A percentile compares a stretch with the other conserved stretches of the same genome.
phyloP scores from a whole-genome alignment of 129 eudicot genomes.

The sunflower (Helianthus annuus) region DNA sequence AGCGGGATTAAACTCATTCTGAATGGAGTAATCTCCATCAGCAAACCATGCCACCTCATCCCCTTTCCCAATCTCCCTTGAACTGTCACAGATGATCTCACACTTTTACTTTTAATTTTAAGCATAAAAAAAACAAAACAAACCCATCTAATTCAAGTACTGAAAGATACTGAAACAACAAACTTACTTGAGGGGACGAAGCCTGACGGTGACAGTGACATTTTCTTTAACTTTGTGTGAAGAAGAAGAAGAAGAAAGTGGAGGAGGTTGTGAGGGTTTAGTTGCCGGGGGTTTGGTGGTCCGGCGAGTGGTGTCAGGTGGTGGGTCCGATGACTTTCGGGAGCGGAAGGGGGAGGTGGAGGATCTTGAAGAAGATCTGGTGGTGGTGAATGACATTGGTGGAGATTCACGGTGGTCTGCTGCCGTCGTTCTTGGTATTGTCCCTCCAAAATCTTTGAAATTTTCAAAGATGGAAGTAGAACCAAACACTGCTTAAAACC shows the following conservation, averaged over 20 bases:
- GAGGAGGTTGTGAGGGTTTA: conserved; percentile 3
- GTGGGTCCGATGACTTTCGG: conserved; percentile 43
- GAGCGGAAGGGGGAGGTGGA: conserved; percentile 70
- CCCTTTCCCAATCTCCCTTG: conserved; percentile 74
- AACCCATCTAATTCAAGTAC: not conserved
- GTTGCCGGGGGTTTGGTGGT: conserved; percentile 40
- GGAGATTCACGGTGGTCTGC: not conserved
- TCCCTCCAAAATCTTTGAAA: conserved; percentile 52
- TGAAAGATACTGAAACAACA: no score
- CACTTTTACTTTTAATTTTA: not conserved
- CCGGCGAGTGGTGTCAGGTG: conserved; percentile 26
- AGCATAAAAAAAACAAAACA: not conserved
- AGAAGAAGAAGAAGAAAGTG: conserved; percentile 15
- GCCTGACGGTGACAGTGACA: conserved; percentile 85
- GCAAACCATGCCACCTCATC: conserved; percentile 92
- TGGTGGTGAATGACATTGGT: conserved; percentile 46
- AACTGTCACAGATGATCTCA: conserved; percentile 41
- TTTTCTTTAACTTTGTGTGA: conserved; percentile 55
- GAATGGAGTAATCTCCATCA: conserved; percentile 74
- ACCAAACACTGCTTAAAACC: no score
- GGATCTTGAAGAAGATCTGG: conserved; percentile 45
- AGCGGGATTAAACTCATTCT: conserved; percentile 66
- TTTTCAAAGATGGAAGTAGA: conserved; percentile 18
- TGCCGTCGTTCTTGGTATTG: conserved; percentile 40
- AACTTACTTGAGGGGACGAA: conserved; percentile 82